These are phyloP conservation scores for Candida albicans DNA, from an alignment of 1,139 yeast genomes.

Conservation along the genomic window DNA sequence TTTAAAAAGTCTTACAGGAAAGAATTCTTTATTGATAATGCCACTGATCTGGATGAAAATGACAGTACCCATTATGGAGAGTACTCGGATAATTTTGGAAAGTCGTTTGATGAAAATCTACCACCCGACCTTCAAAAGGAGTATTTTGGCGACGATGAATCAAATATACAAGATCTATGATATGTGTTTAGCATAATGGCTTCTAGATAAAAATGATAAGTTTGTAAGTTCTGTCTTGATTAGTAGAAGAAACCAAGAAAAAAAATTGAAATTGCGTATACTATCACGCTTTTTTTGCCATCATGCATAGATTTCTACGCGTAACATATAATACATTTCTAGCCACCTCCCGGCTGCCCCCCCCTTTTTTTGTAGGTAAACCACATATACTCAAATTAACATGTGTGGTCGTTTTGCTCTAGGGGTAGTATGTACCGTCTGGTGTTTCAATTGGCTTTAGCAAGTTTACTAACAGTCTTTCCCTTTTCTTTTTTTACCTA, in stretches of 20 bases:
- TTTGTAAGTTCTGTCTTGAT: too few species aligned
- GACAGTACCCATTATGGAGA: slow-evolving; percentile 10
- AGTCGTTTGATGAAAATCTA: slow-evolving; percentile 37
- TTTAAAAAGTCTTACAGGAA: slow-evolving; percentile 23
- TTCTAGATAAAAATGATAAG: too few species aligned
- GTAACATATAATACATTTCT: not conserved
- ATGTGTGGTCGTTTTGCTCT: slow-evolving; percentile 52
- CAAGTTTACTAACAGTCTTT: too few species aligned
- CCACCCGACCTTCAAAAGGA: slow-evolving; percentile 26
- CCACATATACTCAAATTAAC: not conserved
- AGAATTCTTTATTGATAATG: slow-evolving; percentile 11
- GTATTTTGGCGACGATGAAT: slow-evolving; percentile 16
- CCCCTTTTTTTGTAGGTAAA: not conserved
- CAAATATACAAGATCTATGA: not conserved
- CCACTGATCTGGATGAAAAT: slow-evolving; percentile 6
- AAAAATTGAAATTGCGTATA: too few species aligned
- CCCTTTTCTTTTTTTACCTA: slow-evolving; percentile 7
- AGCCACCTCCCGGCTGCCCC: not conserved
- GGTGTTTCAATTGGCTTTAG: slow-evolving; percentile 4
- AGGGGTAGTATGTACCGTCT: slow-evolving; percentile 37
- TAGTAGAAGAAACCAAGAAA: too few species aligned
- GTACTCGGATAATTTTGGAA: slow-evolving; percentile 39
- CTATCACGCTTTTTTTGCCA: too few species aligned
- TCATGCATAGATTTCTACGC: too few species aligned
- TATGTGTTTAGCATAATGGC: too few species aligned